phyloP scores from a whole-genome alignment of 805 yeast genomes.

The Candida hungchunana region DNA sequence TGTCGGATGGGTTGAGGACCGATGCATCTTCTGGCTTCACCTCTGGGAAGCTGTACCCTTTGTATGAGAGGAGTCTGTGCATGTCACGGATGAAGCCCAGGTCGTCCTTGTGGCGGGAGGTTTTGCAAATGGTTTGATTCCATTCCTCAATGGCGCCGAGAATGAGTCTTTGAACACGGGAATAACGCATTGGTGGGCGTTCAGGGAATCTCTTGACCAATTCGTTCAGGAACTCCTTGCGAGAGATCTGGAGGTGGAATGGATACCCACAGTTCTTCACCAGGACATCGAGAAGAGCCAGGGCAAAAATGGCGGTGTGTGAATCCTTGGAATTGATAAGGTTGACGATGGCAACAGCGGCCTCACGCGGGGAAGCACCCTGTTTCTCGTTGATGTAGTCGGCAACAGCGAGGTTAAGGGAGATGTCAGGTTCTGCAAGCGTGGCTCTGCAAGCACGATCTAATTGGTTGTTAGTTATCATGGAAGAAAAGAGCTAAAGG shows the following conservation, averaged over 20 bases:
- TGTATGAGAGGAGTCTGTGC: slow-evolving; percentile 85
- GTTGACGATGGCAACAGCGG: slow-evolving; percentile 80
- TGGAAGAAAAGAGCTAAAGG: too few species aligned
- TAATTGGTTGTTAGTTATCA: slow-evolving; percentile 20
- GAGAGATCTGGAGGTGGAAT: slow-evolving; percentile 87
- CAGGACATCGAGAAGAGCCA: slow-evolving; percentile 77
- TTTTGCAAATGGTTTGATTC: slow-evolving; percentile 91
- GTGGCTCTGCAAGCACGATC: slow-evolving; percentile 87
- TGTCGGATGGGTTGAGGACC: slow-evolving; percentile 85
- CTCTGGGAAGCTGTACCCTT: slow-evolving; percentile 93
- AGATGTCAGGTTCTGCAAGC: slow-evolving; percentile 79
- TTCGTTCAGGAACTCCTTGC: slow-evolving; percentile 92
- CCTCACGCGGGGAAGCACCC: slow-evolving; percentile 87
- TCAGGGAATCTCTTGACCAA: slow-evolving; percentile 92
- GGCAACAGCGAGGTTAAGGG: slow-evolving; percentile 85
- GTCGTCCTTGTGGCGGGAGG: slow-evolving; percentile 87
- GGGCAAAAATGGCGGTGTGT: slow-evolving; percentile 78
- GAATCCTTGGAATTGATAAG: slow-evolving; percentile 79
- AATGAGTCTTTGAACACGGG: slow-evolving; percentile 78
- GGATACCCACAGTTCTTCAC: slow-evolving; percentile 99
- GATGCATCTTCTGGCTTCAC: slow-evolving; percentile 88
- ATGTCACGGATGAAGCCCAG: slow-evolving; percentile 89
- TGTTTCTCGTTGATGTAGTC: slow-evolving; percentile 91
- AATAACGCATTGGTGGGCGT: slow-evolving; percentile 81
- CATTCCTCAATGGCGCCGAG: slow-evolving; percentile 94